A percentile compares a stretch with the other conserved stretches of the same genome.
Conservation (phyloP, 2,329 filamentous ascomycete genomes). For the Tolypocladium sp. region DNA sequence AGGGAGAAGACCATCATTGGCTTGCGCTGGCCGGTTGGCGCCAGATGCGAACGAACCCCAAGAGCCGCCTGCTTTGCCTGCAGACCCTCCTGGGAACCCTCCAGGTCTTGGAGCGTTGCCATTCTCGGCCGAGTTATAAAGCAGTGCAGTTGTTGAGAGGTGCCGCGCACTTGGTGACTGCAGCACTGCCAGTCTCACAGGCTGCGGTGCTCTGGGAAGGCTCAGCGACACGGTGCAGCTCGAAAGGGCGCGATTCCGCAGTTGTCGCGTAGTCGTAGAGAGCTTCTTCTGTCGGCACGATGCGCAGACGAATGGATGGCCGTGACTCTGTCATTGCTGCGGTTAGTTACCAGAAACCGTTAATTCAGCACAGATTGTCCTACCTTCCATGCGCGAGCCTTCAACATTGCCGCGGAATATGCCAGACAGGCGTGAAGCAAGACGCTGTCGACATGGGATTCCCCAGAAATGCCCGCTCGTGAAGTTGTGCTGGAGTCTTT, state of each 20-base stretch:
- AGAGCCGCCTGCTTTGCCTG: conserved; percentile 9
- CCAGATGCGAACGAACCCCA: conserved; percentile 10
- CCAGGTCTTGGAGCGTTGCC: conserved; percentile 8
- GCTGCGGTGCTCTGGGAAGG: background rate
- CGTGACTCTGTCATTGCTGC: conserved; percentile 18
- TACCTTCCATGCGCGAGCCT: conserved; percentile 31
- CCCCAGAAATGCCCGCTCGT: background rate
- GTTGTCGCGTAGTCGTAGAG: conserved; percentile 8
- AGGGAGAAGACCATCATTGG: conserved; percentile 20
- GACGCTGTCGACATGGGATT: conserved; percentile 1
- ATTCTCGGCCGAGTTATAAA: conserved; percentile 10
- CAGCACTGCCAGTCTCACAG: conserved; percentile 1
- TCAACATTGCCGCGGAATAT: conserved; percentile 28
- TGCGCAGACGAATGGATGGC: conserved; percentile 30
- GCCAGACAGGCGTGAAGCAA: background rate
- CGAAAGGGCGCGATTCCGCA: background rate
- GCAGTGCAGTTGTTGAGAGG: conserved; percentile 17
- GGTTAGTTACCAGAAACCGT: background rate
- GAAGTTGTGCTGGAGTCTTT: background rate
- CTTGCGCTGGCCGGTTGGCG: background rate
- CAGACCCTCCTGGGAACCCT: conserved; percentile 15
- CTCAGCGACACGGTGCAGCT: background rate
- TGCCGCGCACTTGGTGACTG: conserved; percentile 9
- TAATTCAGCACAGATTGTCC: conserved; percentile 1
- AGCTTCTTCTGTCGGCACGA: conserved; percentile 25